Percentiles rank a stretch among this genome's conserved stretches.
phyloP scores from a whole-genome alignment of 176 grass and related monocot species.

The Eragrostis curvula region DNA sequence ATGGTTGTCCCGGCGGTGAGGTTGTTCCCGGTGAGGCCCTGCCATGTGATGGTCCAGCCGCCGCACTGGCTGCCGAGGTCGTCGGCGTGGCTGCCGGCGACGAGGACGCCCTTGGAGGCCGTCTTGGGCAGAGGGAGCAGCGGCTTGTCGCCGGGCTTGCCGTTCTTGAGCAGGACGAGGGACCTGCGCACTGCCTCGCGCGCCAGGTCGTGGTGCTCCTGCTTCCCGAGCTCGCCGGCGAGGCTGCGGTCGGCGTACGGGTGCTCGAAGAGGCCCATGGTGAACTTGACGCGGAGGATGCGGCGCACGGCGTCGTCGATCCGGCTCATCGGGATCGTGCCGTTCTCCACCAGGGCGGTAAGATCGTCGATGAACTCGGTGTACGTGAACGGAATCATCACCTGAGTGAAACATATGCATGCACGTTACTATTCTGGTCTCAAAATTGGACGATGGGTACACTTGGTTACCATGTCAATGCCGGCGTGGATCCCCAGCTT shows the following conservation, averaged over 20 bases:
- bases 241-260: constrained; percentile 60
- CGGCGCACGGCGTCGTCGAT: constrained; percentile 70
- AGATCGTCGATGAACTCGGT: constrained; percentile 61
- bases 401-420: too few species aligned
- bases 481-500: constrained; percentile 60
- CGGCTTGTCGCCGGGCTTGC: constrained; percentile 23
- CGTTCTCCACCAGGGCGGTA: constrained; percentile 57
- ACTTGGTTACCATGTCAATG: constrained; percentile 86
- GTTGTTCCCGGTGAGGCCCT: constrained; percentile 54
- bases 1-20: constrained; percentile 71
- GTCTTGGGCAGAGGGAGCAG: constrained; percentile 69
- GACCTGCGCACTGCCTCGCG: constrained; percentile 77
- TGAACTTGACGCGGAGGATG: constrained; percentile 80
- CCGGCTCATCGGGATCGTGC: constrained; percentile 71
- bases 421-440: too few species aligned
- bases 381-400: constrained; percentile 68
- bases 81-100: constrained; percentile 66
- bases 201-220: constrained; percentile 70
- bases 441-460: too few species aligned
- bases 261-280: constrained; percentile 72
- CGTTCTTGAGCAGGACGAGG: constrained; percentile 76
- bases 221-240: constrained; percentile 53
- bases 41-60: constrained; percentile 81
- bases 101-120: constrained; percentile 49
- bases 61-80: constrained; percentile 75